A percentile compares a stretch with the other conserved stretches of the same genome.
These are phyloP conservation scores for Neurospora sp. DNA, from an alignment of 495 filamentous ascomycete genomes.

Conservation along the genomic window DNA sequence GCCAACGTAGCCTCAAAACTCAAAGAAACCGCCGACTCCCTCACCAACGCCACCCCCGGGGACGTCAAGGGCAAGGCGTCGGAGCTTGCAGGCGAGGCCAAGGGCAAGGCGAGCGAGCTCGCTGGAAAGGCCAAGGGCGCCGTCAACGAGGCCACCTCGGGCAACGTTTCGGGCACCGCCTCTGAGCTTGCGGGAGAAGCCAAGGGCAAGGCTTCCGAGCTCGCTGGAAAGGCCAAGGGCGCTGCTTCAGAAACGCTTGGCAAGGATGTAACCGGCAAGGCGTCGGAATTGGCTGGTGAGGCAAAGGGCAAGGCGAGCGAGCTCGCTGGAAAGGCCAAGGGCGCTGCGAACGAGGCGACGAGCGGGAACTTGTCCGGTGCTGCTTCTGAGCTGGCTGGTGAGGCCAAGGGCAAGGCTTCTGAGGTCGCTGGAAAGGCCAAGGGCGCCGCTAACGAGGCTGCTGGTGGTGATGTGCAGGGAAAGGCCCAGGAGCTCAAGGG, in stretches of 20 bases:
- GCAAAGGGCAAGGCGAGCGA: conserved; percentile 23
- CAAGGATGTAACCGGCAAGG: conserved; percentile 11
- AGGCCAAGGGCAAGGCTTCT: conserved; percentile 27
- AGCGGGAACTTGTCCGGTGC: conserved; percentile 26
- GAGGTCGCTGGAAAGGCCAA: conserved; percentile 23
- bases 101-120: conserved; percentile 22
- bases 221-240: conserved; percentile 20
- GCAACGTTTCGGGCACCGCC: conserved; percentile 13
- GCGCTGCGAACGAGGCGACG: conserved; percentile 15
- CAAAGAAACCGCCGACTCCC: conserved; percentile 24
- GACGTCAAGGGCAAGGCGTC: conserved; percentile 19
- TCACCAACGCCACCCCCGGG: not conserved
- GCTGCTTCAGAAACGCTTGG: not conserved
- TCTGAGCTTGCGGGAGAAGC: conserved; percentile 20
- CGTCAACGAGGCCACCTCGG: conserved; percentile 11
- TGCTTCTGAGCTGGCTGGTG: conserved; percentile 16
- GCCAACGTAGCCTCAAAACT: conserved; percentile 37
- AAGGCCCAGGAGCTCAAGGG: conserved; percentile 3
- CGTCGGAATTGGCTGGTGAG: conserved; percentile 18
- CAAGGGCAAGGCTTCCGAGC: conserved; percentile 28
- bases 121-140: conserved; percentile 19
- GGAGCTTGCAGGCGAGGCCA: conserved; percentile 24
- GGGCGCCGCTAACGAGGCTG: conserved; percentile 8
- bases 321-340: conserved; percentile 23
- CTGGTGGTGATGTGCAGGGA: conserved; percentile 2